Percentiles rank a stretch among this genome's conserved stretches.
These are phyloP conservation scores for Penicillium waksmanii DNA, from an alignment of 495 filamentous ascomycete species.

Conservation along the genomic window DNA sequence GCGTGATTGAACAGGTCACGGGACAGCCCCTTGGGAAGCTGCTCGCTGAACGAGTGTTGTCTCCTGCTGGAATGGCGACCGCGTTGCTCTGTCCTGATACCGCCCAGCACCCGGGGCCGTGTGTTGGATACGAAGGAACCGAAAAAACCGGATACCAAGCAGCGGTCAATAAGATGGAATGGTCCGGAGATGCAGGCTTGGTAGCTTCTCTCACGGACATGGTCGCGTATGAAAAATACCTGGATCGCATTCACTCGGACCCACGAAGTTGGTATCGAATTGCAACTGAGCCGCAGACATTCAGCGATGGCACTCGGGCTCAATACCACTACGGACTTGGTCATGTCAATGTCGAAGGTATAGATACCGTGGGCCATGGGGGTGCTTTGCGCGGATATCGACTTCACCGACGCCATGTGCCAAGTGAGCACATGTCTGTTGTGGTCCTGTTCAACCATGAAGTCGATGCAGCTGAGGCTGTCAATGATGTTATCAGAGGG, in stretches of 20 bases:
- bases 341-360: slow-evolving; percentile 17
- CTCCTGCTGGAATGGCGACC: slow-evolving; percentile 37
- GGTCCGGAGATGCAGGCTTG: slow-evolving; percentile 41
- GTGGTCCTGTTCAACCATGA: slow-evolving; percentile 38
- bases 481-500: slow-evolving; percentile 21
- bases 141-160: slow-evolving; percentile 24
- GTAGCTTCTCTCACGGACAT: slow-evolving; percentile 40
- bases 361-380: slow-evolving; percentile 32
- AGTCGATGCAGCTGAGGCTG: slow-evolving; percentile 17
- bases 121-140: slow-evolving; percentile 39
- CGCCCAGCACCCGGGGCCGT: slow-evolving; percentile 30
- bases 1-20: slow-evolving; percentile 33
- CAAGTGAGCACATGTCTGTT: slow-evolving; percentile 31
- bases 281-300: slow-evolving; percentile 20
- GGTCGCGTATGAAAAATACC: slow-evolving; percentile 38
- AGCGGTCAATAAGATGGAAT: slow-evolving; percentile 36
- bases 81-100: slow-evolving; percentile 34
- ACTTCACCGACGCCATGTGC: slow-evolving; percentile 31
- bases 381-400: slow-evolving; percentile 41
- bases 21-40: slow-evolving; percentile 28
- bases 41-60: slow-evolving; percentile 30
- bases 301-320: slow-evolving; percentile 27
- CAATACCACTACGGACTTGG: slow-evolving; percentile 31
- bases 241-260: slow-evolving; percentile 26
- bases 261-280: slow-evolving; percentile 31